Evolutionary conservation across 2,329 filamentous ascomycete genomes (phyloP), one percentile per base, ranked within the genome.

Genomic region (Zasmidium citrigriseum): DNA sequence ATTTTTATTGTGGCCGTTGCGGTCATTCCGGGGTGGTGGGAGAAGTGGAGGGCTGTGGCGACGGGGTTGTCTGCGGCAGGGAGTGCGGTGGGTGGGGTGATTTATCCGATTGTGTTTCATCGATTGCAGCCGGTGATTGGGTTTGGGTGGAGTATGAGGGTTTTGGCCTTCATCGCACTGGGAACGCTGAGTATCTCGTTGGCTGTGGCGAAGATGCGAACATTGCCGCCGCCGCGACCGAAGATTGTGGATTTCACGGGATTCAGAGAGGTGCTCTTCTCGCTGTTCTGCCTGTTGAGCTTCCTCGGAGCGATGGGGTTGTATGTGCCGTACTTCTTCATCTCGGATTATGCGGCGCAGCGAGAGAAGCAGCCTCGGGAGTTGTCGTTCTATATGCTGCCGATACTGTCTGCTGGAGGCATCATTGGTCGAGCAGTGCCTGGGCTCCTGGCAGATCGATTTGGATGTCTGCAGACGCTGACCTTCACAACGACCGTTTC

Each of bases 11-110:
- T 87, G 0, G 77, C 81, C 41, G 78, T 90, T 20, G 83, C 87
- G 1, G 80, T 88, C 1, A 73, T 89, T 1, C 82, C 86, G 2
- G 86, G 86, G 3, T 90, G 89, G 64, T 89, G 89, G 66, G 76
- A 76, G 24, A 76, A 75, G 46, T 79, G 75, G 60, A 76, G 83
- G 53, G 79, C 79, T 0, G 72, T 89, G 24, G 85, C 84, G 2
- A 79, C 86, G 21, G 83, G 84, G 1, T 66, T 87, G 2, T 81
- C 82, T 2, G 83, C 85, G 1, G 80, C 78, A 4, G 86, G 86
- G 1, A 83, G 81, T 38, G 81, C 80, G 9, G 73, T 54, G 2
- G 55, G 55, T 3, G 55, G 76, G 14, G 57, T 18, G 66, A 80
- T 82, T 60, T 78, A 78, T 47, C 82, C 79, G 76, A 81, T 83